A percentile compares a stretch with the other conserved stretches of the same genome.
Evolutionary conservation across 1,284 basidiomycete genomes (phyloP).

Genomic region (Tilletia setariae): DNA sequence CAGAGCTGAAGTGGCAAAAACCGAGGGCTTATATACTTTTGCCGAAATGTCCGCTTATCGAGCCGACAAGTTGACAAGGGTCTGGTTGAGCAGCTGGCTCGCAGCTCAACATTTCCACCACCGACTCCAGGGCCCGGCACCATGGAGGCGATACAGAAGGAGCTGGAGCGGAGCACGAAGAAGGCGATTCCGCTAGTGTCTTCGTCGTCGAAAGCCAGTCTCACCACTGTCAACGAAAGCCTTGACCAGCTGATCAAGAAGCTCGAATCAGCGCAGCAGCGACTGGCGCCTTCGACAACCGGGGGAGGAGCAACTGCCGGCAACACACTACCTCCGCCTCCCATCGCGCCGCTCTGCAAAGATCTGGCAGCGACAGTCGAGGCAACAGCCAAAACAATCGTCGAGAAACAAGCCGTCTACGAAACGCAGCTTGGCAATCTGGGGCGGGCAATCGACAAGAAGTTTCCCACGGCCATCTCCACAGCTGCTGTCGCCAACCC

Average conservation of each 20-base stretch:
- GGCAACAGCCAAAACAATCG: slow-evolving; percentile 31
- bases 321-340: not conserved
- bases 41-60: no score
- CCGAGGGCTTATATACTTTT: no score
- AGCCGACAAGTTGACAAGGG: not conserved
- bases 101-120: no score
- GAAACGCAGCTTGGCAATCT: slow-evolving; percentile 40
- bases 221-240: slow-evolving; percentile 34
- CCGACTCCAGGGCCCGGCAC: no score
- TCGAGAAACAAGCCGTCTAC: slow-evolving; percentile 41
- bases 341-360: slow-evolving; percentile 19
- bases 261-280: slow-evolving; percentile 34
- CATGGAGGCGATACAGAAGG: slow-evolving; percentile 49
- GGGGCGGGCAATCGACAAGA: slow-evolving; percentile 42
- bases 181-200: slow-evolving; percentile 32
- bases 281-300: slow-evolving; percentile 4
- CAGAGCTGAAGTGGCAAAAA: no score
- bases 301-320: slow-evolving; percentile 14
- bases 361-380: slow-evolving; percentile 32
- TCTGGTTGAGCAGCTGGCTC: no score
- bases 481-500: slow-evolving; percentile 33
- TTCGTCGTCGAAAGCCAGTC: slow-evolving; percentile 22
- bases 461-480: slow-evolving; percentile 40
- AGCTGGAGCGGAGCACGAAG: slow-evolving; percentile 36
- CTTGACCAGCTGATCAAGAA: slow-evolving; percentile 39